phyloP scores from a whole-genome alignment of 345 rosid species.

The Eucalyptus cloeziana region DNA sequence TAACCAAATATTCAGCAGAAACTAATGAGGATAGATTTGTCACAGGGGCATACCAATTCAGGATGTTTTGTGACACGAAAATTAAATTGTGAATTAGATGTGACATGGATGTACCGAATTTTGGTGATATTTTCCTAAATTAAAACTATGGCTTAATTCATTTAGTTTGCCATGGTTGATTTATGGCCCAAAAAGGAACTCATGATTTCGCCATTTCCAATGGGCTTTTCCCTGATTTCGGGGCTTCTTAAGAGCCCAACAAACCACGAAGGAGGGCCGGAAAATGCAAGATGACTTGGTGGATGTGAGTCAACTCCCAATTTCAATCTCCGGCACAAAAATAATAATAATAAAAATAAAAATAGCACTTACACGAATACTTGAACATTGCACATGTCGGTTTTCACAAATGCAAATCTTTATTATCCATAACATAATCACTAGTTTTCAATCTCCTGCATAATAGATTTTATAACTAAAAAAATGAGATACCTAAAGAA shows the following conservation, averaged over 20 bases:
- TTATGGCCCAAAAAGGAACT: background rate
- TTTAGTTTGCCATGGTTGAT: background rate
- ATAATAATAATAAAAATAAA: background rate
- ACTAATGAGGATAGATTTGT: background rate
- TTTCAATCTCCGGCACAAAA: background rate
- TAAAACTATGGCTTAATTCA: background rate
- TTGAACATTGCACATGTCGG: background rate
- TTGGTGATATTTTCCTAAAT: background rate
- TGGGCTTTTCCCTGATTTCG: background rate
- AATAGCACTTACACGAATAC: background rate
- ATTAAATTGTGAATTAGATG: background rate
- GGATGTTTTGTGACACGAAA: fast-evolving
- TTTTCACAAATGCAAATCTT: background rate
- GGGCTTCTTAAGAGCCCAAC: background rate
- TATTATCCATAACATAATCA: background rate
- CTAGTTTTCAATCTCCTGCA: background rate
- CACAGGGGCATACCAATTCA: fast-evolving
- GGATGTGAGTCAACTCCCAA: background rate
- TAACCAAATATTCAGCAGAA: background rate
- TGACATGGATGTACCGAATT: background rate
- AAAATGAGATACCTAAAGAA: background rate
- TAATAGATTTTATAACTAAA: background rate
- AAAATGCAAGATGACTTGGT: background rate
- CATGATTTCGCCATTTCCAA: background rate
- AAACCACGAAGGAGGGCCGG: background rate